Evolutionary conservation across 2,329 filamentous ascomycete species (phyloP).

Genomic region (Tolypocladium sp.): DNA sequence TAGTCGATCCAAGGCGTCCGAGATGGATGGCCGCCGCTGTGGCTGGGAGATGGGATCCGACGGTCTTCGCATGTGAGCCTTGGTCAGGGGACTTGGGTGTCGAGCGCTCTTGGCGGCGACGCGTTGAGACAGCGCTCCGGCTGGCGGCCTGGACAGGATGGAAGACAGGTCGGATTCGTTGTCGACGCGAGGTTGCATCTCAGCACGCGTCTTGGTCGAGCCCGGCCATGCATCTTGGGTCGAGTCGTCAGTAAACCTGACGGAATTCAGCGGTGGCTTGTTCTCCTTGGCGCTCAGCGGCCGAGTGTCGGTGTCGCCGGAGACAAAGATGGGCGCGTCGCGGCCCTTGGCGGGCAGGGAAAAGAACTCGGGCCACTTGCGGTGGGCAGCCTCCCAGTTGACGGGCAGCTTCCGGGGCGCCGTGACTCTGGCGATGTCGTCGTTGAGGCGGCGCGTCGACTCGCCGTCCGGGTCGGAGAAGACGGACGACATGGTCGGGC

Average conservation of each 20-base stretch:
- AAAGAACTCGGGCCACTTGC: constrained; percentile 44
- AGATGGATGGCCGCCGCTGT: constrained; percentile 19
- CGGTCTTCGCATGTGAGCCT: constrained; percentile 21
- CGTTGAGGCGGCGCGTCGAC: constrained; percentile 41
- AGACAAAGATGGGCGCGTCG: constrained; percentile 14
- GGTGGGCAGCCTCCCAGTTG: constrained; percentile 36
- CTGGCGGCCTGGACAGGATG: constrained; percentile 30
- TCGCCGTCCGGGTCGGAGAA: constrained; percentile 45
- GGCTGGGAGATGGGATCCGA: constrained; percentile 15
- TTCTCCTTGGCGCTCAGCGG: constrained; percentile 35
- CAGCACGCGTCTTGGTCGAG: constrained; percentile 32
- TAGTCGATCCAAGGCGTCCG: constrained; percentile 23
- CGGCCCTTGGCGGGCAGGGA: constrained; percentile 25
- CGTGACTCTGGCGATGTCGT: constrained; percentile 36
- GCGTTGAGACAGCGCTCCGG: constrained; percentile 14
- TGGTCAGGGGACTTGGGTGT: constrained; percentile 27
- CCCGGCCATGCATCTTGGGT: constrained; percentile 30
- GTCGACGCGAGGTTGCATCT: constrained; percentile 46
- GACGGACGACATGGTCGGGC: constrained; percentile 42
- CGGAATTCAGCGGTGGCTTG: constrained; percentile 23
- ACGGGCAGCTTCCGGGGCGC: constrained; percentile 28
- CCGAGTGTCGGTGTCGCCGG: constrained; percentile 24
- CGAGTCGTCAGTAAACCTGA: constrained; percentile 30
- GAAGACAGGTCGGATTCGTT: constrained; percentile 41
- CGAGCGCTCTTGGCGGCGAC: constrained; percentile 17